A percentile compares a stretch with the other conserved stretches of the same genome.
These are phyloP conservation scores for Amanita fuliginea DNA, from an alignment of 768 basidiomycete genomes.

Conservation along the genomic window DNA sequence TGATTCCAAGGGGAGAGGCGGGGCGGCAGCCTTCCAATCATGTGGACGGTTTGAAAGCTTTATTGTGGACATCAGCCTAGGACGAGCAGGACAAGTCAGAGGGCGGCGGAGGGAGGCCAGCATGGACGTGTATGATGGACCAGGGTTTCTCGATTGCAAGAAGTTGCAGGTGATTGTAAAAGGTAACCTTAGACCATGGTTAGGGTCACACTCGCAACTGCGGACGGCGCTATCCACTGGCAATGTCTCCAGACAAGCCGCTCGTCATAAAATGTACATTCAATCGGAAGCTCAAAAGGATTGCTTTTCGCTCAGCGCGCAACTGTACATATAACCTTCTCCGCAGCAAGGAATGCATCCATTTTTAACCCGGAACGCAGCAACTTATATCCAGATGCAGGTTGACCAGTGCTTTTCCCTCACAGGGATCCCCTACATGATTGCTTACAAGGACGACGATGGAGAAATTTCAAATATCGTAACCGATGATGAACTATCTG, in stretches of 20 bases:
- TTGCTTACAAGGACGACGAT: constrained; percentile 85
- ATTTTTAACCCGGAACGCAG: constrained; percentile 1
- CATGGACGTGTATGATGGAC: background rate
- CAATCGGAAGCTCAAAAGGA: constrained; percentile 62
- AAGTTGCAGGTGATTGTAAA: background rate
- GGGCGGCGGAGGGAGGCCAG: background rate
- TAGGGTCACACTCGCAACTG: background rate
- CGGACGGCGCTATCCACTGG: background rate
- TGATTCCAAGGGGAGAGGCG: constrained; percentile 51
- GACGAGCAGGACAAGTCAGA: background rate
- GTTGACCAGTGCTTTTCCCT: constrained; percentile 81
- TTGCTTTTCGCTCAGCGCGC: constrained; percentile 69
- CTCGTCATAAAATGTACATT: constrained; percentile 79
- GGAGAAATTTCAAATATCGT: constrained; percentile 63
- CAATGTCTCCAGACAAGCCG: constrained; percentile 51
- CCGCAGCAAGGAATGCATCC: constrained; percentile 51
- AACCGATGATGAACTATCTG: constrained; percentile 66
- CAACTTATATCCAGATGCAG: constrained; percentile 26
- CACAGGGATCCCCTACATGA: constrained; percentile 52
- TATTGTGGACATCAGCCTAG: constrained; percentile 10
- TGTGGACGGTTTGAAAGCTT: constrained; percentile 24
- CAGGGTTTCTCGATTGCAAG: too few species aligned
- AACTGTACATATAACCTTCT: constrained; percentile 73
- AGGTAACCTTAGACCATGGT: background rate
- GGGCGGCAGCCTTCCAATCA: constrained; percentile 68